Percentiles rank a stretch among this genome's conserved stretches.
These are phyloP conservation scores for Neckera pumila DNA, from an alignment of 225 moss, liverwort and hornwort species.

Conservation along the genomic window DNA sequence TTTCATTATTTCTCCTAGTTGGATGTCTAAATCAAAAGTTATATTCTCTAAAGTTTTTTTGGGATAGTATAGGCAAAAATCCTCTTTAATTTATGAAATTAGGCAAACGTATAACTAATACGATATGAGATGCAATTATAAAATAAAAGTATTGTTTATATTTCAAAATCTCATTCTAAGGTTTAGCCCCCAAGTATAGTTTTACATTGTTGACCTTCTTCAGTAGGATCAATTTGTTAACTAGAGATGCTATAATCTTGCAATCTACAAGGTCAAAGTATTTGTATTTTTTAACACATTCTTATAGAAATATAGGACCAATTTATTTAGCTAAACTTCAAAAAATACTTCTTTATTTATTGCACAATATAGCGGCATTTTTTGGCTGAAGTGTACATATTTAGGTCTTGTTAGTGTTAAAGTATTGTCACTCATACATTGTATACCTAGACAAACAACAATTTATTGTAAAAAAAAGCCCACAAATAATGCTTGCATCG, in stretches of 20 bases:
- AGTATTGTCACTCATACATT: too few species aligned
- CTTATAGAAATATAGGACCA: background rate
- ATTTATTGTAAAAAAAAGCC: rapidly evolving
- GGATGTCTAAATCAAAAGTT: background rate
- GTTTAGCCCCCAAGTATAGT: too few species aligned
- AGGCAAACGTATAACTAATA: background rate
- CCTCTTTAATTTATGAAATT: background rate
- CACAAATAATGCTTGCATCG: too few species aligned
- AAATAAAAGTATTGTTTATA: background rate
- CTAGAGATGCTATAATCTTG: too few species aligned
- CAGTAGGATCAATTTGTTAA: too few species aligned
- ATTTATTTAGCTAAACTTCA: background rate
- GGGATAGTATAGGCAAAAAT: rapidly evolving
- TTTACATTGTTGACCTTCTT: too few species aligned
- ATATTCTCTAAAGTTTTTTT: background rate
- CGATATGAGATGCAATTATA: background rate
- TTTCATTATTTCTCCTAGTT: background rate
- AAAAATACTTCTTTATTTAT: background rate
- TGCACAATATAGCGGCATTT: background rate
- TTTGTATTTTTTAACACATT: background rate
- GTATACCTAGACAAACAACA: too few species aligned
- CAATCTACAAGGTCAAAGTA: too few species aligned
- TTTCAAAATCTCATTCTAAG: background rate
- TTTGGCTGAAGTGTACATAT: too few species aligned
- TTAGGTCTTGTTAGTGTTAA: too few species aligned